Conservation (phyloP, 768 basidiomycete species). For the Rhodotorula babjevae region DNA sequence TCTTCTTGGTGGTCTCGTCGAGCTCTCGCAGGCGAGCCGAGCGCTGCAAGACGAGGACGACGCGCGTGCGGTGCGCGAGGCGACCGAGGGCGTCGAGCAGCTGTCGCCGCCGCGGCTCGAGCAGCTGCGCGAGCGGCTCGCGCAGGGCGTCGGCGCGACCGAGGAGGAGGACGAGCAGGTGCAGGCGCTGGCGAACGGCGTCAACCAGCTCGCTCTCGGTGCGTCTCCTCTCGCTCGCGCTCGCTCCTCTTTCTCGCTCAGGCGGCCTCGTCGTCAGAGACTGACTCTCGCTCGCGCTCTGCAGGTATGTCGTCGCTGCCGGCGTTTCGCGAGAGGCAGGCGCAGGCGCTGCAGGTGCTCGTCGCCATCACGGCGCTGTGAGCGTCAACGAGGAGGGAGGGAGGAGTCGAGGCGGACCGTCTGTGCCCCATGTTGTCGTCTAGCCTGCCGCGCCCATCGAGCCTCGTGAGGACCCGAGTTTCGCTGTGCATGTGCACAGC, state of each 20-base stretch:
- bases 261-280: no score
- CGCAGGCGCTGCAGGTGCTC: constrained; percentile 43
- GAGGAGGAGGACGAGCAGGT: constrained; percentile 52
- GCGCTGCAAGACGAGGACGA: constrained; percentile 59
- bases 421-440: no score
- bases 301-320: constrained; percentile 61
- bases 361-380: constrained; percentile 14
- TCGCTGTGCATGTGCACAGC: no score
- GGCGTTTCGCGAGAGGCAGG: constrained; percentile 56
- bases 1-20: constrained; percentile 64
- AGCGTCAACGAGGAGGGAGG: background rate
- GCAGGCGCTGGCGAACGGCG: constrained; percentile 67
- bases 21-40: constrained; percentile 56
- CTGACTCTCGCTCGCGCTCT: background rate
- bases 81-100: constrained; percentile 47
- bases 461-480: no score
- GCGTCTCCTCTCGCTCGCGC: background rate
- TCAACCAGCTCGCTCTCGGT: constrained; percentile 65
- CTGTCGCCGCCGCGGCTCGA: constrained; percentile 57
- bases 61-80: constrained; percentile 51
- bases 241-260: no score
- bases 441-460: no score
- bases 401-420: no score
- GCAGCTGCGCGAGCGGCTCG: constrained; percentile 57
- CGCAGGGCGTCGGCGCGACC: constrained; percentile 56